phyloP scores from a whole-genome alignment of 2,329 filamentous ascomycete species.

The Phaeophleospora eucalypticola region DNA sequence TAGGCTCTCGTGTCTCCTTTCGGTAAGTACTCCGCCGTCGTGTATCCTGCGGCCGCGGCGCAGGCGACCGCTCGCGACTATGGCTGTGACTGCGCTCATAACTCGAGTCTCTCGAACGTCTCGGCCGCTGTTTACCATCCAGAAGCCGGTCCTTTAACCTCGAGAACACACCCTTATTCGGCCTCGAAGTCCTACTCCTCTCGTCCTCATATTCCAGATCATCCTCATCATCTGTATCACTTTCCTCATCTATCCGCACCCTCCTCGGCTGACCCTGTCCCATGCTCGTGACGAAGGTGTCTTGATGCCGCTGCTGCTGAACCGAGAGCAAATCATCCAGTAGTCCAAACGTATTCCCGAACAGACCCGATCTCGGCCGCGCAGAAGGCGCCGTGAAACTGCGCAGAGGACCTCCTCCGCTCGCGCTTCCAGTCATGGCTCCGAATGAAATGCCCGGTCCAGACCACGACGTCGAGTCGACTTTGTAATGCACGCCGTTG shows the following conservation, averaged over 20 bases:
- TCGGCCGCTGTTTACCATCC: slow-evolving; percentile 13
- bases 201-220: slow-evolving; percentile 18
- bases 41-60: neutral
- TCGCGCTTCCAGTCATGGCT: slow-evolving; percentile 20
- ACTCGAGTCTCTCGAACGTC: neutral
- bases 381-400: slow-evolving; percentile 14
- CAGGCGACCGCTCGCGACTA: slow-evolving; percentile 18
- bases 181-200: slow-evolving; percentile 6
- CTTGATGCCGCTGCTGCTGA: slow-evolving; percentile 14
- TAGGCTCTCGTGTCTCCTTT: slow-evolving; percentile 10
- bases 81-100: slow-evolving; percentile 10
- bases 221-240: slow-evolving; percentile 20
- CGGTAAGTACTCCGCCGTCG: slow-evolving; percentile 13
- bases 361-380: slow-evolving; percentile 12
- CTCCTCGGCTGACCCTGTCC: neutral
- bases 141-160: slow-evolving; percentile 22
- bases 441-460: slow-evolving; percentile 26
- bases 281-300: neutral
- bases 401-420: slow-evolving; percentile 8
- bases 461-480: slow-evolving; percentile 25
- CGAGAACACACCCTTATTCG: slow-evolving; percentile 22
- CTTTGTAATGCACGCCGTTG: slow-evolving; percentile 27
- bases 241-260: slow-evolving; percentile 10
- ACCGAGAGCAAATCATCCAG: slow-evolving; percentile 21
- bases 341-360: slow-evolving; percentile 26